A percentile compares a stretch with the other conserved stretches of the same genome.
These are phyloP conservation scores for Centaurea solstitialis DNA, from an alignment of 129 eudicot species.

Conservation along the genomic window DNA sequence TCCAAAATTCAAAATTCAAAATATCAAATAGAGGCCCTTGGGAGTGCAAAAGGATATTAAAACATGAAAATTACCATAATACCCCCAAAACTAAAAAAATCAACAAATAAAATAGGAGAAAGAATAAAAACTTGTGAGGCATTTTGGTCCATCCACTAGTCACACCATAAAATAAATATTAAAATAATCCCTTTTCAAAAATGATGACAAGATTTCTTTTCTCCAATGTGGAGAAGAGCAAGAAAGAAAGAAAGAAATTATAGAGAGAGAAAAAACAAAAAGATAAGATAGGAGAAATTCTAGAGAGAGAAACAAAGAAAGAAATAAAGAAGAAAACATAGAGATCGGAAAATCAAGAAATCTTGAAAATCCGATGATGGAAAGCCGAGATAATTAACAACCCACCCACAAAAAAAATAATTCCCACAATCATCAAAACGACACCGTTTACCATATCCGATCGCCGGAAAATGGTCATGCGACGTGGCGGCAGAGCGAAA, in stretches of 20 bases:
- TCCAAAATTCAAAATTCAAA: neutral
- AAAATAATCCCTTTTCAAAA: constrained; percentile 4
- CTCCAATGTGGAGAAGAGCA: constrained; percentile 38
- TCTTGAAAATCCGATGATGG: constrained; percentile 29
- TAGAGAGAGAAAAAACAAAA: constrained; percentile 29
- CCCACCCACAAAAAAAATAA: neutral
- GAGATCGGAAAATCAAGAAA: constrained; percentile 37
- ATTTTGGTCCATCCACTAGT: constrained; percentile 35
- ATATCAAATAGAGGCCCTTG: neutral
- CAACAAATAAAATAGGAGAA: constrained; percentile 8
- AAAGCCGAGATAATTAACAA: constrained; percentile 15
- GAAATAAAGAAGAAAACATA: neutral
- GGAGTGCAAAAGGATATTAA: constrained; percentile 16
- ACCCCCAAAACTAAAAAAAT: constrained; percentile 23
- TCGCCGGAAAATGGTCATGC: constrained; percentile 26
- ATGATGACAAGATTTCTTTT: constrained; percentile 26
- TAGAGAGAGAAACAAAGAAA: constrained; percentile 26
- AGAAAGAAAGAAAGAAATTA: constrained; percentile 6
- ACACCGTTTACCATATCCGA: too few species aligned
- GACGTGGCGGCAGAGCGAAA: constrained; percentile 35
- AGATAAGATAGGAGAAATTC: constrained; percentile 16
- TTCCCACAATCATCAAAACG: neutral
- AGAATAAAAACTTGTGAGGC: constrained; percentile 8
- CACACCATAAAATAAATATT: constrained; percentile 18
- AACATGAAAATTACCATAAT: neutral